Evolutionary conservation across 1,139 yeast genomes (phyloP).

Genomic region (Pichia norvegensis): DNA sequence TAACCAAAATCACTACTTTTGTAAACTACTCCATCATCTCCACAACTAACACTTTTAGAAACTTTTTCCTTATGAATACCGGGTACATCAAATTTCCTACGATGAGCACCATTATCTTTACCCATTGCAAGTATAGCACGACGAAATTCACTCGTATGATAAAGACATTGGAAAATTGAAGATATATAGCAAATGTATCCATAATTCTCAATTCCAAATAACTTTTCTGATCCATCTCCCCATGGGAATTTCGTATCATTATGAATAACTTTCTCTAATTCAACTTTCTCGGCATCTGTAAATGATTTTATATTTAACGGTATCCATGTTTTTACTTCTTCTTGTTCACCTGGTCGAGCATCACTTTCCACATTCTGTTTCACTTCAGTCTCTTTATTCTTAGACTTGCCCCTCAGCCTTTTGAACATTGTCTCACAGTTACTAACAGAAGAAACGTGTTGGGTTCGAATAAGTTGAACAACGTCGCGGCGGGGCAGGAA

Average conservation of each 20-base stretch:
- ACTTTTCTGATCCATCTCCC: constrained; percentile 64
- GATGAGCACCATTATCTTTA: constrained; percentile 25
- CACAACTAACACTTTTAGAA: constrained; percentile 26
- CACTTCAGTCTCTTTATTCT: neutral
- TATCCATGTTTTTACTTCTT: neutral
- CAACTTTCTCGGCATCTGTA: neutral
- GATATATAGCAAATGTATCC: constrained; percentile 95
- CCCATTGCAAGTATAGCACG: constrained; percentile 43
- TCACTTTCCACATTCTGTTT: neutral
- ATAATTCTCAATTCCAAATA: constrained; percentile 92
- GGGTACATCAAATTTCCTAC: constrained; percentile 31
- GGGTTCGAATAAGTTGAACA: too few relatives aligned
- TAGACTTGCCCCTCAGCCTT: constrained; percentile 1
- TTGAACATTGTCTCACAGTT: constrained; percentile 1
- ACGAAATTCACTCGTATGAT: constrained; percentile 65
- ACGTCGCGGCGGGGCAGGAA: too few relatives aligned
- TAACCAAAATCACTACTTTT: constrained; percentile 4
- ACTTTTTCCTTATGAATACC: constrained; percentile 36
- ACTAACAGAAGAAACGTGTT: neutral
- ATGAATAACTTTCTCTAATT: constrained; percentile 4
- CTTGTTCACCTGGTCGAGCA: neutral
- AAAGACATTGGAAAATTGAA: constrained; percentile 82
- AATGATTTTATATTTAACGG: constrained; percentile 2
- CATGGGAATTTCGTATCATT: constrained; percentile 29
- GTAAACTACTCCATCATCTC: neutral